Evolutionary conservation across 129 eudicot genomes (phyloP).

Genomic region (Scalesia atractyloides): DNA sequence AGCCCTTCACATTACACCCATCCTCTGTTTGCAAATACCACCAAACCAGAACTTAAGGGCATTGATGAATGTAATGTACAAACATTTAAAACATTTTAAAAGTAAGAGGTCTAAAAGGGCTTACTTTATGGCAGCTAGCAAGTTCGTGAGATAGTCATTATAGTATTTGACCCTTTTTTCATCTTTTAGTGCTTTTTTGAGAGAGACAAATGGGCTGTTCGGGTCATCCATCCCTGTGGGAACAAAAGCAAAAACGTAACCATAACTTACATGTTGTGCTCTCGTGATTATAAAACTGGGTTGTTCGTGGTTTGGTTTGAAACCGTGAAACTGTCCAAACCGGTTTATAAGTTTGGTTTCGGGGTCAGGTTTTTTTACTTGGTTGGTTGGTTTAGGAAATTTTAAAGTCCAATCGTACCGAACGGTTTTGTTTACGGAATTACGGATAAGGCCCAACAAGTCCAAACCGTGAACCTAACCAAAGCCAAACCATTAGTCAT

Average conservation of each 20-base stretch:
- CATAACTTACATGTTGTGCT: constrained; percentile 8
- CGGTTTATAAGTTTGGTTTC: neutral
- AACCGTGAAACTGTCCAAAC: neutral
- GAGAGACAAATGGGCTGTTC: constrained; percentile 50
- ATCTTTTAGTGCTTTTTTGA: constrained; percentile 60
- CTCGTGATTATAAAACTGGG: neutral
- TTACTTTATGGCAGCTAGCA: constrained; percentile 80
- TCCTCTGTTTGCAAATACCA: constrained; percentile 56
- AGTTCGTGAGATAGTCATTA: constrained; percentile 69
- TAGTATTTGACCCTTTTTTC: constrained; percentile 75
- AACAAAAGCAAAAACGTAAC: constrained; percentile 18
- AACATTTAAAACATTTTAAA: neutral
- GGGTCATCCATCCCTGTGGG: constrained; percentile 87
- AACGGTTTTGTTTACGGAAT: too few species aligned
- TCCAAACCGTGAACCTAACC: too few species aligned
- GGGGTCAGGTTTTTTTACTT: too few species aligned
- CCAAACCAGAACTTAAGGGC: neutral
- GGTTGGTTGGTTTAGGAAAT: too few species aligned
- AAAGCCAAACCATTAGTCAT: too few species aligned
- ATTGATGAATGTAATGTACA: neutral
- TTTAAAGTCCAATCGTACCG: too few species aligned
- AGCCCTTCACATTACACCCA: constrained; percentile 92
- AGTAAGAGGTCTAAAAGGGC: constrained; percentile 8
- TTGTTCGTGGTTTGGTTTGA: neutral
- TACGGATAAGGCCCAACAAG: too few species aligned